Percentiles rank a stretch among this genome's conserved stretches.
These are phyloP conservation scores for Candida sanyaensis DNA, from an alignment of 1,139 yeast genomes.

Conservation along the genomic window DNA sequence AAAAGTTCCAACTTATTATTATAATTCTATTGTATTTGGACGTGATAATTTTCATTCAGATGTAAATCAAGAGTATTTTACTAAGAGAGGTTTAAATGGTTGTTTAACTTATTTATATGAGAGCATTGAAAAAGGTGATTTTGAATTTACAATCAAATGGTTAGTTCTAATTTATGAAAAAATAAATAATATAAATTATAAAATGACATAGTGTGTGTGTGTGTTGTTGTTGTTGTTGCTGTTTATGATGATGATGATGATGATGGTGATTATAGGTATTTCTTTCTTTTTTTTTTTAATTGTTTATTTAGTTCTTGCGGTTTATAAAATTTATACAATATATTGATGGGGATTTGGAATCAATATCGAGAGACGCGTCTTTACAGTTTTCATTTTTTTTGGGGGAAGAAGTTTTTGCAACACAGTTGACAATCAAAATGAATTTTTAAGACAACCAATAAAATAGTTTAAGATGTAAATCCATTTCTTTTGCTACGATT, in stretches of 20 bases:
- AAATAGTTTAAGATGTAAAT: background rate
- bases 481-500: background rate
- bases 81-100: constrained; percentile 14
- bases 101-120: constrained; percentile 28
- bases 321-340: too few relatives aligned
- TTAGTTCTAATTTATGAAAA: constrained; percentile 32
- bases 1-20: constrained; percentile 11
- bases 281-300: background rate
- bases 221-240: background rate
- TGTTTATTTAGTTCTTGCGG: background rate
- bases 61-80: constrained; percentile 8
- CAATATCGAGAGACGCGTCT: too few relatives aligned
- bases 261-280: background rate
- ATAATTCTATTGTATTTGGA: constrained; percentile 15
- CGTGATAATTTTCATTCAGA: constrained; percentile 6
- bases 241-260: too few relatives aligned
- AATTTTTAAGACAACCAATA: background rate
- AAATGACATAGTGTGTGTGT: constrained; percentile 13
- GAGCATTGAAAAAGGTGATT: constrained; percentile 25
- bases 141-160: constrained; percentile 30
- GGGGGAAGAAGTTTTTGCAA: background rate
- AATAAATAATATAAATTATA: constrained; percentile 16
- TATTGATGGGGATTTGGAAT: too few relatives aligned
- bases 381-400: background rate
- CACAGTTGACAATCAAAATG: constrained; percentile 7